These are phyloP conservation scores for Maudiozyma serrabonitensis DNA, from an alignment of 805 yeast genomes.

Conservation along the genomic window DNA sequence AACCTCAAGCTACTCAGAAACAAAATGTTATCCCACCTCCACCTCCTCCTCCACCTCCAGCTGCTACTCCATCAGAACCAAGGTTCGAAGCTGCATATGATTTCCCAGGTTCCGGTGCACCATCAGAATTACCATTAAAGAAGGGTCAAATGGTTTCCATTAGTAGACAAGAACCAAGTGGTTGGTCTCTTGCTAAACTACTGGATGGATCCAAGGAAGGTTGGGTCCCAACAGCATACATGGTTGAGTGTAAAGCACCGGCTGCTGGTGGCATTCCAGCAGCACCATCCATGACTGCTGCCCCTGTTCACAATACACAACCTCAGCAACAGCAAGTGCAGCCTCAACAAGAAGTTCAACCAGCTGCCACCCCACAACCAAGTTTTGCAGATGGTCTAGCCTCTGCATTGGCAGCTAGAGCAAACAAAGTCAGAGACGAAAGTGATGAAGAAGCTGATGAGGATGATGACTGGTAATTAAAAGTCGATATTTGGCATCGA, in stretches of 20 bases:
- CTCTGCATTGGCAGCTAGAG: slow-evolving; percentile 74
- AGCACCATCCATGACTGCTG: slow-evolving; percentile 27
- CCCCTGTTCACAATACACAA: slow-evolving; percentile 4
- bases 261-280: slow-evolving; percentile 16
- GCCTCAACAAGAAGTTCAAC: slow-evolving; percentile 9
- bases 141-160: slow-evolving; percentile 72
- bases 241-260: slow-evolving; percentile 42
- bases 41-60: slow-evolving; percentile 65
- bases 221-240: slow-evolving; percentile 96
- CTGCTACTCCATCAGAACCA: slow-evolving; percentile 56
- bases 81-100: slow-evolving; percentile 80
- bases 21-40: slow-evolving; percentile 43
- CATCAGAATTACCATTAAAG: slow-evolving; percentile 68
- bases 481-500: neutral
- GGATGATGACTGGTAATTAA: slow-evolving; percentile 37
- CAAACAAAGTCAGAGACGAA: slow-evolving; percentile 48
- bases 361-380: slow-evolving; percentile 20
- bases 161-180: slow-evolving; percentile 64
- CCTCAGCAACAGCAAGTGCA: slow-evolving; percentile 4
- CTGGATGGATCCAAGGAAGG: slow-evolving; percentile 75
- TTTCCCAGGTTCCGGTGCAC: slow-evolving; percentile 75
- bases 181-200: slow-evolving; percentile 88
- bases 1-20: slow-evolving; percentile 5
- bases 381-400: slow-evolving; percentile 77
- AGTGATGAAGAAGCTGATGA: slow-evolving; percentile 65